Conservation (phyloP, 73 alveolate genomes). For the Symbiodinium natans region DNA sequence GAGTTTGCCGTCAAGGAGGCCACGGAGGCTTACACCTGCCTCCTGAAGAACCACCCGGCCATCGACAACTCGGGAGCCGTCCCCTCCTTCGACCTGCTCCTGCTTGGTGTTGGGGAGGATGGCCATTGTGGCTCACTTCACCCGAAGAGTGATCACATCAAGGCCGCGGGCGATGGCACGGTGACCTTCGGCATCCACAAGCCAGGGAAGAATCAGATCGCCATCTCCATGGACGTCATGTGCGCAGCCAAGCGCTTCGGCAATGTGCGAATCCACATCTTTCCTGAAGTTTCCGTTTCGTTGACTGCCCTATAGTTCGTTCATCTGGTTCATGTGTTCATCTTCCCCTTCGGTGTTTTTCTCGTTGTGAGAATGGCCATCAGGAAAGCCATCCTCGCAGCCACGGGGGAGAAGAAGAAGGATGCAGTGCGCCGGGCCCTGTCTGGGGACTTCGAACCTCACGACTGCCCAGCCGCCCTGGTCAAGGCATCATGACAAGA, state of each 20-base stretch:
- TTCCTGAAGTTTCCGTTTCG: no score
- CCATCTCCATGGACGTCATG: constrained; percentile 79
- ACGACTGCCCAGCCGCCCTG: not conserved
- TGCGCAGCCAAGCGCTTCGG: constrained; percentile 54
- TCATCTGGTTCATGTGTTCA: no score
- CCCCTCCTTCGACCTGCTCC: constrained; percentile 51
- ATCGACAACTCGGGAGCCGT: constrained; percentile 34
- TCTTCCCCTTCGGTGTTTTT: no score
- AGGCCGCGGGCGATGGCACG: constrained; percentile 52
- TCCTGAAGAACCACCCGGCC: constrained; percentile 54
- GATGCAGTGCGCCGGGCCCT: constrained; percentile 67
- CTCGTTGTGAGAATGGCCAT: no score
- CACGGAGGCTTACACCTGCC: constrained; percentile 37
- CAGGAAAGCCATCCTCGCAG: constrained; percentile 4
- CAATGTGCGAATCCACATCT: no score
- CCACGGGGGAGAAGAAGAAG: constrained; percentile 50
- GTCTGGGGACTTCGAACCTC: not conserved
- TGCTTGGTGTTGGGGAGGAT: constrained; percentile 57
- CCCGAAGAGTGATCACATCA: constrained; percentile 63
- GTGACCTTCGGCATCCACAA: constrained; percentile 28
- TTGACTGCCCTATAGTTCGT: no score
- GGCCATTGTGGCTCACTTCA: constrained; percentile 81
- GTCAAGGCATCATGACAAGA: not conserved
- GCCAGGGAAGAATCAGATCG: constrained; percentile 56
- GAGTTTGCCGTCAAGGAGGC: constrained; percentile 80